phyloP scores from a whole-genome alignment of 2,329 filamentous ascomycete genomes.

The Zymoseptoria tritici region DNA sequence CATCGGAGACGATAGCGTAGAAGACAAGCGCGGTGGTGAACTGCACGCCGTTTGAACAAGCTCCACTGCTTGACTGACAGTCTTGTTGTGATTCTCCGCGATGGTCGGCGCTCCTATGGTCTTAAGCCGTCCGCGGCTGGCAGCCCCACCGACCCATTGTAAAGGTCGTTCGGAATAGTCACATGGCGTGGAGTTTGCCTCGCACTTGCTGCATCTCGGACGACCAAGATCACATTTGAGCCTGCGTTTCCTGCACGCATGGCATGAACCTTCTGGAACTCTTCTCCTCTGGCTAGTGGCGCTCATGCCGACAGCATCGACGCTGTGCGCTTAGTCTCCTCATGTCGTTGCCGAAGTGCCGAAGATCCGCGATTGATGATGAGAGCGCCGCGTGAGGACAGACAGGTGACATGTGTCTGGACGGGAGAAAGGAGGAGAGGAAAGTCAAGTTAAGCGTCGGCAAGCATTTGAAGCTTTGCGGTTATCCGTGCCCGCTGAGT shows the following conservation, averaged over 20 bases:
- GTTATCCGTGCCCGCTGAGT: not conserved
- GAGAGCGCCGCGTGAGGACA: not conserved
- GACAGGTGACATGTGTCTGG: not conserved
- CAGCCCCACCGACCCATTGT: constrained; percentile 6
- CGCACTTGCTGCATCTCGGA: constrained; percentile 3
- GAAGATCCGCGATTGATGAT: not conserved
- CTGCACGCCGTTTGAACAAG: not conserved
- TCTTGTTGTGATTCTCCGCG: not conserved
- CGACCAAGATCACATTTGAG: constrained; percentile 4
- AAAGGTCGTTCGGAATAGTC: constrained; percentile 2
- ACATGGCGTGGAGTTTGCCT: not conserved
- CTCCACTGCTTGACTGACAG: not conserved
- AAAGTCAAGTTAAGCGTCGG: not conserved
- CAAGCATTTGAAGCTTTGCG: not conserved
- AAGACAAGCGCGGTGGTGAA: not conserved
- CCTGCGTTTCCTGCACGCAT: constrained; percentile 4
- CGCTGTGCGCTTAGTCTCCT: not conserved
- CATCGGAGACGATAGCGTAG: not conserved
- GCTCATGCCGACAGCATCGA: not conserved
- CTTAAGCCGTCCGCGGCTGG: constrained; percentile 2
- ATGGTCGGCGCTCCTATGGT: not conserved
- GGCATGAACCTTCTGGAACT: constrained; percentile 4
- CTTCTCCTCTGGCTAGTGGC: not conserved
- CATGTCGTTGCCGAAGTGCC: not conserved
- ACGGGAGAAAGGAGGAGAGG: not conserved